Base-by-base conservation (phyloP, 2,329 filamentous ascomycete species). In the Orbilia brochopaga region DNA sequence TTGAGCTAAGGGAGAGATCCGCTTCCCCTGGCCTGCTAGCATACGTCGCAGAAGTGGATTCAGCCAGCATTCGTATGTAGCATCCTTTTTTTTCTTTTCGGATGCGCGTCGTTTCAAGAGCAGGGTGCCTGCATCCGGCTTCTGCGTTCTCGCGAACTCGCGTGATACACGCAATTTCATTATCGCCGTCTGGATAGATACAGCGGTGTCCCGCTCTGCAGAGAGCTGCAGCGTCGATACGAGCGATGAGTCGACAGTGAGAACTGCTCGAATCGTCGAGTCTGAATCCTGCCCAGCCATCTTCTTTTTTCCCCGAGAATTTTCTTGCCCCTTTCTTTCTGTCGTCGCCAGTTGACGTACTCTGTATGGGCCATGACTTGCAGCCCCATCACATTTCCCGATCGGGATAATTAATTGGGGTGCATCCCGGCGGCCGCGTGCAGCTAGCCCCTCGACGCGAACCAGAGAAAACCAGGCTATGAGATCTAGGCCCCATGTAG, bases 1-100 rank as follows among this genome's bases (percentile, higher is more conserved):
- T 70, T 55, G 59, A 52, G 66, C 59, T 59, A 64, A 70, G 59
- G 46, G 66, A 52, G 54, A 60, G 59, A 70, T 70, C 66, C 66
- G 66, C 24, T 53, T 64, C 53, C 59, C 65, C 63, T 54, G 44
- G 48, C 54, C 23, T 23, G 56, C 42, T 63, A n/a, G n/a, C n/a
- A n/a, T n/a, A n/a, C n/a, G 32, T 52, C 23, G 46, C 46, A 51
- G 46, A 8, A 55, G 60, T 56, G 60, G 60, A 24, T 55, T 32
- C 27, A 56, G 24, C 48, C 37, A 50, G 40, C 35, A 53, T 62
- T 53, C 44, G n/a, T n/a, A 46, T 19, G 58, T 27, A 50, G n/a
- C 37, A 19, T 17, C 46, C 4, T 42, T 42, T 42, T 7, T 19
- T 27, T 13, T 13, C 19, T 50, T 23, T 35, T 46, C 40, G 11